Conservation (phyloP, 441 rosid genomes). For the Geranium incanum region DNA sequence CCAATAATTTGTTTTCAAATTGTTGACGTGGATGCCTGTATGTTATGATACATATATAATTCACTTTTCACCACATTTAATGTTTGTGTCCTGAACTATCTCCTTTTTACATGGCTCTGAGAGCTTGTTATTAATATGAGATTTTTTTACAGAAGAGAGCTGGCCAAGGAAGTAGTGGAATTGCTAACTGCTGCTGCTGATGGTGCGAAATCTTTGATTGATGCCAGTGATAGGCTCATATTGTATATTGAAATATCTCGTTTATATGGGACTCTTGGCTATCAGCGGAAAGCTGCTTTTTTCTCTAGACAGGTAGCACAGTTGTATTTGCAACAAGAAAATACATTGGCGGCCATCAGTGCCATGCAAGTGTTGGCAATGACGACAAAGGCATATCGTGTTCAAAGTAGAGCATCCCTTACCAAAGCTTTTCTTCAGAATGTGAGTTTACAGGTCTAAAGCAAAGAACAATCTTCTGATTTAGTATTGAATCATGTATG, state of each 20-base stretch:
- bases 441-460: slow-evolving; percentile 34
- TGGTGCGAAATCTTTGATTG: slow-evolving; percentile 92
- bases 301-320: slow-evolving; percentile 96
- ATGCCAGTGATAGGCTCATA: slow-evolving; percentile 82
- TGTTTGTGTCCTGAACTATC: slow-evolving; percentile 5
- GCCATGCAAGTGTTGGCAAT: slow-evolving; percentile 93
- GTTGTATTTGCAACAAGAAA: slow-evolving; percentile 87
- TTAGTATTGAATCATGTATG: background rate
- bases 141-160: slow-evolving; percentile 52
- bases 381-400: slow-evolving; percentile 88
- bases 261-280: slow-evolving; percentile 79
- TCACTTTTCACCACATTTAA: background rate
- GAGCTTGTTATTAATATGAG: slow-evolving; percentile 12
- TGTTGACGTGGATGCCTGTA: slow-evolving; percentile 5
- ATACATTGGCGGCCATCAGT: slow-evolving; percentile 82
- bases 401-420: slow-evolving; percentile 77
- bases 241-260: slow-evolving; percentile 87
- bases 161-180: slow-evolving; percentile 85
- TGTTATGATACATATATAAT: background rate
- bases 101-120: background rate
- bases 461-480: background rate
- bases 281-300: slow-evolving; percentile 93
- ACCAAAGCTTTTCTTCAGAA: slow-evolving; percentile 36
- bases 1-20: background rate
- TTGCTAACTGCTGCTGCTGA: slow-evolving; percentile 83